Evolutionary conservation across 192 early-diverging fungal genomes (phyloP).

Genomic region (Coemansia sp.): DNA sequence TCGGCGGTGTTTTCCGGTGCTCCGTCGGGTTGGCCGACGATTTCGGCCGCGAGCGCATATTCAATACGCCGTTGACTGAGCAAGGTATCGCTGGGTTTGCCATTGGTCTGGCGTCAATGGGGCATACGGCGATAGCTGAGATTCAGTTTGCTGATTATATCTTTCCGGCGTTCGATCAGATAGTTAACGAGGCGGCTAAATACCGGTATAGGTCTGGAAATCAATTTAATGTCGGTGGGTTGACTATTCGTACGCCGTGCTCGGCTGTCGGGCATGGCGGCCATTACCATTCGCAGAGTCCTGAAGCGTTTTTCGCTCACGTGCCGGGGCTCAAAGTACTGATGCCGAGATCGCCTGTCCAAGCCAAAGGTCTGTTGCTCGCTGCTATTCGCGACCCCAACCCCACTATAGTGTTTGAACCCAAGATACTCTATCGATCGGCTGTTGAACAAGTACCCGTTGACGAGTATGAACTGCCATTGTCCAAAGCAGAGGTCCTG

Average conservation of each 20-base stretch:
- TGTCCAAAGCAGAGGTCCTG: conserved; percentile 90
- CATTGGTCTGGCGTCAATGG: conserved; percentile 91
- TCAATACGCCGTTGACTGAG: conserved; percentile 96
- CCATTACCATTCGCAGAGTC: conserved; percentile 93
- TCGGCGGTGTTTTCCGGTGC: conserved; percentile 96
- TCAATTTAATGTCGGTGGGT: conserved; percentile 83
- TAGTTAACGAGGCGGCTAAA: conserved; percentile 98
- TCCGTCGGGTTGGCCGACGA: conserved; percentile 88
- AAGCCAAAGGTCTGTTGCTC: conserved; percentile 92
- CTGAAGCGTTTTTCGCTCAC: conserved; percentile 95
- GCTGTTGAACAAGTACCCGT: conserved; percentile 94
- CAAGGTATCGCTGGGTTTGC: conserved; percentile 95
- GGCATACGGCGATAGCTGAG: conserved; percentile 95
- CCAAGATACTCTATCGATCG: conserved; percentile 93
- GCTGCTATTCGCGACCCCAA: conserved; percentile 89
- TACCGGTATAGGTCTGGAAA: conserved; percentile 95
- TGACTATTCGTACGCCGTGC: conserved; percentile 88
- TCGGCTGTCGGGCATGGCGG: conserved; percentile 96
- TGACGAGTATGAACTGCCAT: conserved; percentile 85
- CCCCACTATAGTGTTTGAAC: conserved; percentile 95
- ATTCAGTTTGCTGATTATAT: conserved; percentile 99
- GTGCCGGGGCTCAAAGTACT: conserved; percentile 93
- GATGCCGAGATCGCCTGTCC: conserved; percentile 87
- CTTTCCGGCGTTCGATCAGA: conserved; percentile 96
- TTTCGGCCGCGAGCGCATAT: conserved; percentile 89